These are phyloP conservation scores for Favolaschia claudopus DNA, from an alignment of 768 basidiomycete species.

Conservation along the genomic window DNA sequence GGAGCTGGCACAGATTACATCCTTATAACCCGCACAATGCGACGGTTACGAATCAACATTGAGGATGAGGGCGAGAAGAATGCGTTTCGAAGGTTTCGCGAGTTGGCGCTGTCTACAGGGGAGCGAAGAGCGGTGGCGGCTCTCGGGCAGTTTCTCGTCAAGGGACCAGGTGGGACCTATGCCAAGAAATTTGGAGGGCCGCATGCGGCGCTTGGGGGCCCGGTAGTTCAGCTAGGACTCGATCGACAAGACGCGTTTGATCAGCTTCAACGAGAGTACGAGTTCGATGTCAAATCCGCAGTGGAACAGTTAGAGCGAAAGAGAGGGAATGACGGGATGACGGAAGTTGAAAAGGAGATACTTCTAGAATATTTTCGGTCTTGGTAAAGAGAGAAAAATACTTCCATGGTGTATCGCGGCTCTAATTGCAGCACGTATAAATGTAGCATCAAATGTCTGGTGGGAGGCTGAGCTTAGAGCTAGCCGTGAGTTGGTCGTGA, in stretches of 20 bases:
- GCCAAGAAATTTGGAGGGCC: not conserved
- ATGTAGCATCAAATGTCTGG: too few relatives aligned
- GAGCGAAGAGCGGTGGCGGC: not conserved
- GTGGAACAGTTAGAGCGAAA: not conserved
- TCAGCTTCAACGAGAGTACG: not conserved
- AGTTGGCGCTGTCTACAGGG: not conserved
- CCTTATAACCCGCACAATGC: not conserved
- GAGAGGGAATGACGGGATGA: not conserved
- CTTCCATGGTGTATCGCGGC: too few relatives aligned
- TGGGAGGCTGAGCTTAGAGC: too few relatives aligned
- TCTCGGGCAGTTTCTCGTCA: slow-evolving; percentile 2
- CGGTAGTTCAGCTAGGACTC: not conserved
- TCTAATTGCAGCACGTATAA: too few relatives aligned
- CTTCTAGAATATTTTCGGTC: not conserved
- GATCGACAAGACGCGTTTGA: not conserved
- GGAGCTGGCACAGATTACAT: not conserved
- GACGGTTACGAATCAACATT: not conserved
- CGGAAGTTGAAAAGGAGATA: not conserved
- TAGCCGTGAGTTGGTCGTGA: too few relatives aligned
- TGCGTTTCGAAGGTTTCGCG: slow-evolving; percentile 1
- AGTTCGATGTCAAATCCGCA: not conserved
- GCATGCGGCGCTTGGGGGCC: not conserved
- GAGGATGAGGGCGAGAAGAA: not conserved
- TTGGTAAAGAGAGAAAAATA: not conserved
- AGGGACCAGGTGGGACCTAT: not conserved